Percentiles rank a stretch among this genome's conserved stretches.
phyloP scores from a whole-genome alignment of 1,284 basidiomycete species.

The Pseudozyma pruni region DNA sequence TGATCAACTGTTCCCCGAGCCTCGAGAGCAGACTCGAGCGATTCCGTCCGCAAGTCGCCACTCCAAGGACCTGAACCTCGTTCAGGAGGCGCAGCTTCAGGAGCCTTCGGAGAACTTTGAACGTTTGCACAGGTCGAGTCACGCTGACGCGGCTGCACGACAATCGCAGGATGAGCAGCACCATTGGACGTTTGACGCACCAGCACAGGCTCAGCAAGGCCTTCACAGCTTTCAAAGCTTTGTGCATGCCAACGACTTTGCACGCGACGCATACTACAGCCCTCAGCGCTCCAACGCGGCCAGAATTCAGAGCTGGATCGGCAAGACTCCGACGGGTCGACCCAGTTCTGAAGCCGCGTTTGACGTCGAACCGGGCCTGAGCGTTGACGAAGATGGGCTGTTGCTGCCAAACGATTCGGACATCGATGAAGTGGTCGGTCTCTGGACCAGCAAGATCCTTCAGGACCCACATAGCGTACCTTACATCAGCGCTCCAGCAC shows the following conservation, averaged over 20 bases:
- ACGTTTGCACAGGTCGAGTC: background rate
- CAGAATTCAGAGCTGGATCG: conserved; percentile 45
- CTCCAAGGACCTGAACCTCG: background rate
- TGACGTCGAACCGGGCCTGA: conserved; percentile 11
- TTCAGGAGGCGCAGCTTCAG: background rate
- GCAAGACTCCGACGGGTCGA: conserved; percentile 29
- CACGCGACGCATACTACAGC: conserved; percentile 12
- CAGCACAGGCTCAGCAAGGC: background rate
- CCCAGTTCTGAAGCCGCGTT: conserved; percentile 18
- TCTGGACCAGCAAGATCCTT: conserved; percentile 34
- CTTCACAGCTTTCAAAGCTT: too few relatives aligned
- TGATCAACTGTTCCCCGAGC: conserved; percentile 16
- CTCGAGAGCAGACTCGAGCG: conserved; percentile 8
- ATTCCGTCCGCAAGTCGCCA: background rate
- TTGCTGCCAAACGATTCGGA: conserved; percentile 20
- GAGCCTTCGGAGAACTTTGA: conserved; percentile 1
- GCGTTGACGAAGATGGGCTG: conserved; percentile 5
- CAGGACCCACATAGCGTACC: conserved; percentile 21
- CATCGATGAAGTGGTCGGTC: conserved; percentile 37
- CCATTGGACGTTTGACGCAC: background rate
- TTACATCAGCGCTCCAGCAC: conserved; percentile 21
- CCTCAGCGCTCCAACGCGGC: conserved; percentile 35
- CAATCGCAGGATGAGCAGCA: conserved; percentile 4
- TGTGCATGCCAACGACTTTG: background rate
- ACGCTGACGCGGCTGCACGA: background rate